These are phyloP conservation scores for Oidium heveae DNA, from an alignment of 2,329 filamentous ascomycete species.

Conservation along the genomic window DNA sequence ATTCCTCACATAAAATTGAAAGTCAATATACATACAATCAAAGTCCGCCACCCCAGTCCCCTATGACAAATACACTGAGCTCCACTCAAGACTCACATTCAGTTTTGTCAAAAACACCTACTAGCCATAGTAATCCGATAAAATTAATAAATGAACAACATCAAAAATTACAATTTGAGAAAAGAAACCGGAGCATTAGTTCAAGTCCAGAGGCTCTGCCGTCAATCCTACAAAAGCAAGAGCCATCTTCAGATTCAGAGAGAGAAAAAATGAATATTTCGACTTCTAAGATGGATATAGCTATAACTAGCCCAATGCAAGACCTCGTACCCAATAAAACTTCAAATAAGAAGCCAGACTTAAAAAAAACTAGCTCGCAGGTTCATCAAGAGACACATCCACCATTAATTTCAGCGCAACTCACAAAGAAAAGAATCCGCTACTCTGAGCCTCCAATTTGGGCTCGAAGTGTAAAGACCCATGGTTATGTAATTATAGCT, in stretches of 20 bases:
- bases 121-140: conserved; percentile 22
- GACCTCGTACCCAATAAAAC: conserved; percentile 2
- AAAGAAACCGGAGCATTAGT: conserved; percentile 45
- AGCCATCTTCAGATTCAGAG: too few species aligned
- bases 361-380: conserved; percentile 6
- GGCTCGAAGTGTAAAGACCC: conserved; percentile 12
- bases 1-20: too few species aligned
- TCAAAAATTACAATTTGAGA: conserved; percentile 24
- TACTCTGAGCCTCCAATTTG: conserved; percentile 27
- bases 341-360: conserved; percentile 7
- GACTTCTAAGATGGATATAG: too few species aligned
- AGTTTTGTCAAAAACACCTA: conserved; percentile 19
- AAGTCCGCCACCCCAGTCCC: too few species aligned
- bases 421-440: conserved; percentile 22
- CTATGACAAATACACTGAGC: conserved; percentile 6
- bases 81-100: conserved; percentile 15
- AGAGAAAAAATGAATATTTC: too few species aligned
- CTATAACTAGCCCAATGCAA: too few species aligned
- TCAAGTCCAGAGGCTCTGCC: conserved; percentile 56
- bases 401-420: conserved; percentile 13
- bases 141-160: conserved; percentile 18
- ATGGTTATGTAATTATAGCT: not conserved
- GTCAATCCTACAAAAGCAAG: conserved; percentile 9
- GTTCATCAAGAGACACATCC: too few species aligned
- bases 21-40: too few species aligned